Evolutionary conservation across 1,284 basidiomycete species (phyloP), one percentile per base, ranked within the genome.

Genomic region (Phellopilus nigrolimitatus): DNA sequence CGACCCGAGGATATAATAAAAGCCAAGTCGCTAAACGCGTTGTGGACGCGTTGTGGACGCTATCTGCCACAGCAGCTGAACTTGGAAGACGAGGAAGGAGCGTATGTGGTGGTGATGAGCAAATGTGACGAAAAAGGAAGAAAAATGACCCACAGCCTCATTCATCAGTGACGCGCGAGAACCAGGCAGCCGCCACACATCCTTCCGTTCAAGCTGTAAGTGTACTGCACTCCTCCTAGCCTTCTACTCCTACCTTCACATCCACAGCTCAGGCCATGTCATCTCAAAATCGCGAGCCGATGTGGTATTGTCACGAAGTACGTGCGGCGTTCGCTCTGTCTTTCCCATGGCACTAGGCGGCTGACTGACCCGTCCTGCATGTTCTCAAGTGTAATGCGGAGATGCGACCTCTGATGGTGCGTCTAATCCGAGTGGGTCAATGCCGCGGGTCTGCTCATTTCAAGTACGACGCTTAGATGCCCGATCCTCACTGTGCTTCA

Each of bases 231-330:
- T 27, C 8, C 12, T 21, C 22, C 15, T 30, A 15, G 19, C n/a
- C 37, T 19, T 17, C 22, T 25, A 30, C 10, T 17, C 28, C 27
- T 30, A 28, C 42, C 43, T 38, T 37, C 30, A 38, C 28, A 30
- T 22, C 49, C 8, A 3, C 34, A 10, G 12, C 51, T 13, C 22
- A 46, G 21, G 31, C 24, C 17, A 88, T 88, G 84, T 82, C 83
- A 7, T 70, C 78, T 10, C 41, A 44, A 2, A 21, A 27, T 13
- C 70, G 82, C 66, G 82, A 85, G 57, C 79, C 83, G 6, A 63
- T 87, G 61, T 90, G 88, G 87, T 90, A 72, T 61, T 90, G 87
- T 56, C 84, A 90, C 64, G 73, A 88, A 69, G 86, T 83, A 39
- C 15, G 72, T 67, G 5, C 27, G 28, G 4, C 43, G 19, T 28